Base-by-base conservation (phyloP, 148 eudicot species). In the Silene uniflora region DNA sequence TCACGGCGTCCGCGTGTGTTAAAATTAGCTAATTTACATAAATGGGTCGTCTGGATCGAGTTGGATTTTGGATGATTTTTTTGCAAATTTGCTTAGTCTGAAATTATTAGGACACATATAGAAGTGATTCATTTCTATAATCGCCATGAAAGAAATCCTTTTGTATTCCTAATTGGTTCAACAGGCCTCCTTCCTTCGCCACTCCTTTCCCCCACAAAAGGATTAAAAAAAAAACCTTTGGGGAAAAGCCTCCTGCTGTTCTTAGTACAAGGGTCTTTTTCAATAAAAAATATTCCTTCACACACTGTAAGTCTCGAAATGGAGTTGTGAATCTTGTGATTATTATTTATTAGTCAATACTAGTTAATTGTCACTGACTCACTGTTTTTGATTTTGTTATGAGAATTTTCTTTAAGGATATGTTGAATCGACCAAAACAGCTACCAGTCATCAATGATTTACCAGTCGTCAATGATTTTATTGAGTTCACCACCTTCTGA, bases 91-190 rank as follows among this genome's bases (percentile, higher is more conserved):
- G n/a, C n/a, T 21, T 66, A 47, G 3, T 47, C 10, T 23, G 73
- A 70, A 49, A 70, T 13, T 11, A 24, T 70, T 68, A 23, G 25
- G 73, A 70, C 21, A 70, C 14, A 49, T 10, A 70, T 70, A 70
- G 73, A 70, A 24, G 61, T 49, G 42, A 70, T 49, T 35, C 21
- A 24, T 49, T 70, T 70, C 61, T 22, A 23, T 52, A 70, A 70
- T 23, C 58, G 32, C 10, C 60, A 9, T 47, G 73, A 13, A 69
- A 22, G 35, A 69, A 11, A 69, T 46, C 17, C 7, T 10, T 68
- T n/a, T 18, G 6, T 25, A 68, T 49, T 49, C 47, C 8, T 69
- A 23, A 47, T 70, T 52, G 61, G 60, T 24, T 70, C 29, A 21
- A 12, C 1, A 69, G 5, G 23, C 22, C 29, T 32, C 35, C 39